These are phyloP conservation scores for Leccinum sublutescens DNA, from an alignment of 768 basidiomycete genomes.

Conservation along the genomic window DNA sequence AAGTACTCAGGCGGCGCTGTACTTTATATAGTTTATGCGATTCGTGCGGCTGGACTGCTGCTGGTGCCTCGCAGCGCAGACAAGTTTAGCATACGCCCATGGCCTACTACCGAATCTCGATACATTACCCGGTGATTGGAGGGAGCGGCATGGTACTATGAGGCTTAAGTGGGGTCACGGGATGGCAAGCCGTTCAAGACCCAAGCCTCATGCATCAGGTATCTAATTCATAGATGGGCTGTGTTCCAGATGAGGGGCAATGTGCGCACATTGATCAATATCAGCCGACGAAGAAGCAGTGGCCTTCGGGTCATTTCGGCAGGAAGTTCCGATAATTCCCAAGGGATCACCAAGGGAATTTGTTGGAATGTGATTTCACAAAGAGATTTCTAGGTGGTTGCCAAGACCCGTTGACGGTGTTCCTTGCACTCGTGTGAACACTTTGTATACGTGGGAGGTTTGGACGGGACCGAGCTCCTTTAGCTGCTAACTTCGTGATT, in stretches of 20 bases:
- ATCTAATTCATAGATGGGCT: too few relatives aligned
- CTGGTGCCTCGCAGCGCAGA: slow-evolving; percentile 10
- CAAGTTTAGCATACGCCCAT: too few relatives aligned
- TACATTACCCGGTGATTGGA: slow-evolving; percentile 36
- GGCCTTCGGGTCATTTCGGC: not conserved
- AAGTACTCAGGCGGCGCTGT: too few relatives aligned
- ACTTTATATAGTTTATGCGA: slow-evolving; percentile 61
- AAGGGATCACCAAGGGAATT: not conserved
- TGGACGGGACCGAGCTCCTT: too few relatives aligned
- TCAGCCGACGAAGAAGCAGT: not conserved
- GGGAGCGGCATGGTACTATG: slow-evolving; percentile 14
- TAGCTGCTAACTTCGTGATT: too few relatives aligned
- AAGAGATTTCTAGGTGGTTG: too few relatives aligned
- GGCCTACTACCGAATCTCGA: slow-evolving; percentile 33
- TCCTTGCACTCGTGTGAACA: not conserved
- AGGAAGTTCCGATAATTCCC: not conserved
- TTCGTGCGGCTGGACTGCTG: slow-evolving; percentile 56
- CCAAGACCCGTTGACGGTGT: too few relatives aligned
- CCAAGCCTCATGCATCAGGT: too few relatives aligned
- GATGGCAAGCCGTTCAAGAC: not conserved
- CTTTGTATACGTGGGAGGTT: not conserved
- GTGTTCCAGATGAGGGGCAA: too few relatives aligned
- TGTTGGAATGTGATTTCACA: not conserved
- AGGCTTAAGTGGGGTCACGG: not conserved
- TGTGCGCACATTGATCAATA: too few relatives aligned